Conservation (phyloP, 352 stramenopile species). For the Elongisporangium senticosum region DNA sequence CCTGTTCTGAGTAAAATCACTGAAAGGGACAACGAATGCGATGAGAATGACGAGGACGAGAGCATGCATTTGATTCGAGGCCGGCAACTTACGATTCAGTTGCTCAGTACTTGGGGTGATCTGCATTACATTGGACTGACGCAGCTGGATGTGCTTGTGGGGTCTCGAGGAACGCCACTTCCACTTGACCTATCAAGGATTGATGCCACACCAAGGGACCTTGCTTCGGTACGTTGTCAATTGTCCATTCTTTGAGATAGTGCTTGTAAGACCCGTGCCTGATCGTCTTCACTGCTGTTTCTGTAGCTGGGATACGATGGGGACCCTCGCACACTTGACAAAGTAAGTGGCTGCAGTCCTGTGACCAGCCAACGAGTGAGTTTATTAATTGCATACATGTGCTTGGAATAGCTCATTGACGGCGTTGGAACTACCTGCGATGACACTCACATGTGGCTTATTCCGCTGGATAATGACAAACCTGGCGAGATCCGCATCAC, state of each 20-base stretch:
- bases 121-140: constrained; percentile 83
- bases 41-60: constrained; percentile 10
- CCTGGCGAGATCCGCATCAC: constrained; percentile 49
- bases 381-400: neutral
- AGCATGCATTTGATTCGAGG: constrained; percentile 27
- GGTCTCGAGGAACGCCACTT: constrained; percentile 29
- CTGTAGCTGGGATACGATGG: constrained; percentile 61
- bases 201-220: constrained; percentile 57
- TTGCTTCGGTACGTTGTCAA: constrained; percentile 41
- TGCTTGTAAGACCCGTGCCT: neutral
- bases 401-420: constrained; percentile 57
- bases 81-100: constrained; percentile 40
- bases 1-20: constrained; percentile 30
- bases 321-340: constrained; percentile 83
- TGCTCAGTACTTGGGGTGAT: constrained; percentile 76
- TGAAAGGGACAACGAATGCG: constrained; percentile 11
- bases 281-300: neutral
- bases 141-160: constrained; percentile 62
- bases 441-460: constrained; percentile 89
- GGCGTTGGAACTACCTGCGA: constrained; percentile 76
- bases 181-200: constrained; percentile 39
- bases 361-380: neutral
- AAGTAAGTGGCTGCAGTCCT: constrained; percentile 27
- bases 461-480: constrained; percentile 41
- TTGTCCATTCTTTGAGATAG: neutral